Evolutionary conservation across 371 early-diverging fungal species (phyloP), one percentile per base, ranked within the genome.

Genomic region (Phascolomyces articulosus): DNA sequence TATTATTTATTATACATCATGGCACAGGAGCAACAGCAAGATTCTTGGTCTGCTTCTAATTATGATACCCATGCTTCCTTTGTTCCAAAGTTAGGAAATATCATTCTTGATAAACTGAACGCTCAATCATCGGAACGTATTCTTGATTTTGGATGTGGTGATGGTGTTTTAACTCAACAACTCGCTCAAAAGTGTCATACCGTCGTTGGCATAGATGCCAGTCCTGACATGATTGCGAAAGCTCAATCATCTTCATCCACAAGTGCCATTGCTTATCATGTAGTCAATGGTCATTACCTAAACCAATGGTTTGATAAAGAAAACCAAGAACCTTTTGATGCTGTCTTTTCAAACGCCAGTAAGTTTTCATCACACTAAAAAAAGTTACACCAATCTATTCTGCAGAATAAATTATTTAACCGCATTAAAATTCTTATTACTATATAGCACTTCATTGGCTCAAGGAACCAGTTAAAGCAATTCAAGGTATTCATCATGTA

Each of bases 361-460:
- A 68, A 56, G 63, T 1, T 34, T 34, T 9, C 9, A 9, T 34
- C 34, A 9, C 6, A 9, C 11, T 34, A 9, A 9, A 34, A 34
- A n/a, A n/a, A n/a, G n/a, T n/a, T n/a, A n/a, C n/a, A n/a, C n/a
- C n/a, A n/a, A n/a, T n/a, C n/a, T n/a, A n/a, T n/a, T n/a, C n/a
- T n/a, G n/a, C n/a, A n/a, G n/a, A n/a, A n/a, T n/a, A n/a, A n/a
- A n/a, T n/a, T n/a, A n/a, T n/a, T n/a, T n/a, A n/a, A n/a, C n/a
- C n/a, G n/a, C n/a, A n/a, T n/a, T n/a, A n/a, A n/a, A n/a, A n/a
- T n/a, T n/a, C n/a, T n/a, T n/a, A n/a, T n/a, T n/a, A n/a, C n/a
- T n/a, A n/a, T n/a, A 44, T 40, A 82, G 90, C 89, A 1, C 65
- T 91, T 15, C 93, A 92, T 66, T 92, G 91, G 93, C 83, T 92